These are phyloP conservation scores for Xerocomus potaroensis DNA, from an alignment of 768 basidiomycete genomes.

Conservation along the genomic window DNA sequence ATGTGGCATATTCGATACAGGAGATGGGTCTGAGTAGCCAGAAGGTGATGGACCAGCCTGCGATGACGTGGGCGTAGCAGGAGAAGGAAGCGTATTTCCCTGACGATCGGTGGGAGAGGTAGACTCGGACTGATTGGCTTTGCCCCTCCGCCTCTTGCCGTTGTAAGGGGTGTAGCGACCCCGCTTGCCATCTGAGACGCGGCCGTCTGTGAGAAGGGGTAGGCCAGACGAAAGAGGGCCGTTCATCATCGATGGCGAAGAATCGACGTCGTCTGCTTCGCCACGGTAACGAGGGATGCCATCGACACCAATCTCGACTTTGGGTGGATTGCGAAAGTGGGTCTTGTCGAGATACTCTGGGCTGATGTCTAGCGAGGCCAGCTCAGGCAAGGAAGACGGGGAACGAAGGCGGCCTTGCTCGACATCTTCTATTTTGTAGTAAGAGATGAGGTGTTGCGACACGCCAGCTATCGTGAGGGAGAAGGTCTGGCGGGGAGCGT, in stretches of 20 bases:
- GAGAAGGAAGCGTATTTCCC: slow-evolving; percentile 21
- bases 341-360: slow-evolving; percentile 86
- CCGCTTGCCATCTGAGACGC: slow-evolving; percentile 41
- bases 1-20: slow-evolving; percentile 20
- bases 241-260: slow-evolving; percentile 37
- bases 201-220: slow-evolving; percentile 48
- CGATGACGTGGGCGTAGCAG: slow-evolving; percentile 28
- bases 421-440: slow-evolving; percentile 92
- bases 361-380: slow-evolving; percentile 81
- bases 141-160: slow-evolving; percentile 40
- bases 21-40: slow-evolving; percentile 27
- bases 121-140: slow-evolving; percentile 24
- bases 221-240: slow-evolving; percentile 43
- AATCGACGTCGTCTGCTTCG: slow-evolving; percentile 70
- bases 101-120: slow-evolving; percentile 30
- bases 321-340: slow-evolving; percentile 87
- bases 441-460: slow-evolving; percentile 90
- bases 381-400: slow-evolving; percentile 84
- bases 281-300: slow-evolving; percentile 80
- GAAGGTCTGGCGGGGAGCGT: slow-evolving; percentile 67
- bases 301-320: slow-evolving; percentile 81
- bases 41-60: slow-evolving; percentile 25
- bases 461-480: slow-evolving; percentile 82
- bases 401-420: slow-evolving; percentile 81
- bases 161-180: slow-evolving; percentile 45